These are phyloP conservation scores for Schizopora paradoxa DNA, from an alignment of 1,284 basidiomycete species.

Conservation along the genomic window DNA sequence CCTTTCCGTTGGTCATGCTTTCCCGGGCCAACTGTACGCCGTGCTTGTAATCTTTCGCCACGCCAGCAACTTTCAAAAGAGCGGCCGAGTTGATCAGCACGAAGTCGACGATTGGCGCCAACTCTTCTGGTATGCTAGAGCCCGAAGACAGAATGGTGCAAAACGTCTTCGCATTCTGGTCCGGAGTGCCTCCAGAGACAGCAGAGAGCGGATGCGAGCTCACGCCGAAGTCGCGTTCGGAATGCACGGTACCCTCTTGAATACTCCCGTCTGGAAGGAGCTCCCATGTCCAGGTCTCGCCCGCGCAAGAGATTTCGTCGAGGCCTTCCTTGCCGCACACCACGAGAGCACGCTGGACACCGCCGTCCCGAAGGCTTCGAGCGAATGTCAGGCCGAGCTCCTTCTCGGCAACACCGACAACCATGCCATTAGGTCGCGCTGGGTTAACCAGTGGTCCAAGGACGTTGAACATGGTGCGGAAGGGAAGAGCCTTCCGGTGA, in stretches of 20 bases:
- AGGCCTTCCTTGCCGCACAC: slow-evolving; percentile 91
- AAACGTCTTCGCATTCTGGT: slow-evolving; percentile 72
- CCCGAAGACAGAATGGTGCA: slow-evolving; percentile 51
- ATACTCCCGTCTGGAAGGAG: slow-evolving; percentile 47
- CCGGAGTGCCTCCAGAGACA: slow-evolving; percentile 70
- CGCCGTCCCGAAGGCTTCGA: slow-evolving; percentile 60
- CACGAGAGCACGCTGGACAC: slow-evolving; percentile 81
- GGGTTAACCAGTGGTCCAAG: slow-evolving; percentile 96
- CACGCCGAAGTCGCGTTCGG: slow-evolving; percentile 67
- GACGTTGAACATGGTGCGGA: slow-evolving; percentile 97
- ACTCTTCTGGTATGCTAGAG: slow-evolving; percentile 40
- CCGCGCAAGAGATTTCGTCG: slow-evolving; percentile 93
- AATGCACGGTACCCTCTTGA: slow-evolving; percentile 45
- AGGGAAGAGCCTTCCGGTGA: slow-evolving; percentile 82
- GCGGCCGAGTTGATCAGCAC: slow-evolving; percentile 85
- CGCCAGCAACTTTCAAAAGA: slow-evolving; percentile 73
- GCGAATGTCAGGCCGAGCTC: slow-evolving; percentile 87
- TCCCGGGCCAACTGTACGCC: slow-evolving; percentile 72
- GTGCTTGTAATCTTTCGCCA: slow-evolving; percentile 64
- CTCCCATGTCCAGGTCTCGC: slow-evolving; percentile 78
- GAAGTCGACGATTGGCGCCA: slow-evolving; percentile 71
- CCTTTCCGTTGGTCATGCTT: slow-evolving; percentile 68
- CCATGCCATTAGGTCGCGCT: slow-evolving; percentile 77
- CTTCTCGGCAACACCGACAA: slow-evolving; percentile 85
- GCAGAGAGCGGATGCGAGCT: slow-evolving; percentile 57